Base-by-base conservation (phyloP, 78 protist genomes). In the Dictyostelium intermedium region DNA sequence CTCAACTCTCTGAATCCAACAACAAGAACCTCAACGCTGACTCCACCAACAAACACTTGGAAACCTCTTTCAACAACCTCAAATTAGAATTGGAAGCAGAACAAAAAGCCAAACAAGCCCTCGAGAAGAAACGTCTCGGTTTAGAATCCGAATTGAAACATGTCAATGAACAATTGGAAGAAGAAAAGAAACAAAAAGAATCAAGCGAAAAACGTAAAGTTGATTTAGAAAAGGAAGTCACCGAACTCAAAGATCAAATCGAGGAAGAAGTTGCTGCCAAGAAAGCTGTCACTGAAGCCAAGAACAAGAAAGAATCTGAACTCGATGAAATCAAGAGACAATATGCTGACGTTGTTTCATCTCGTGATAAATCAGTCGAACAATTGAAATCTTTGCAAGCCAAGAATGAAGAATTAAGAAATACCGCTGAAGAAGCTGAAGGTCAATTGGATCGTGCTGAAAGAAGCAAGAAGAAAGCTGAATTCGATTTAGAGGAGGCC, bases 361-460 rank as follows among this genome's bases (percentile, higher is more conserved):
- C 93, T 34, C 53, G 91, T 50, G 92, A 86, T 43, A 94, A 86
- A 81, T 92, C 91, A 10, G 82, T 69, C 45, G 94, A 89, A 69
- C 91, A 79, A 81, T 41, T 45, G 73, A 94, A 94, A n/a, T 27
- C 87, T 2, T 82, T 89, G 43, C 95, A 95, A 69, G 81, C 91
- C 74, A 91, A 95, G 91, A 78, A 78, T 47, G 94, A 89, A 9
- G 94, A 89, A 81, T 35, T 63, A 27, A 69, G 83, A 27, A 80
- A n/a, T 20, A 23, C 73, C 23, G 83, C 94, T 25, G 94, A 89
- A 43, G 94, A 89, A 50, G 94, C 94, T 45, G 94, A 89, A 80
- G 94, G 92, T 47, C 79, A 82, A 50, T 10, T 95, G 27, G 97
- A 95, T n/a, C 83, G 91, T 73, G 91, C 84, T 56, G 95, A 85